phyloP scores from a whole-genome alignment of 1,139 yeast species.

The Kodamaea sp. region DNA sequence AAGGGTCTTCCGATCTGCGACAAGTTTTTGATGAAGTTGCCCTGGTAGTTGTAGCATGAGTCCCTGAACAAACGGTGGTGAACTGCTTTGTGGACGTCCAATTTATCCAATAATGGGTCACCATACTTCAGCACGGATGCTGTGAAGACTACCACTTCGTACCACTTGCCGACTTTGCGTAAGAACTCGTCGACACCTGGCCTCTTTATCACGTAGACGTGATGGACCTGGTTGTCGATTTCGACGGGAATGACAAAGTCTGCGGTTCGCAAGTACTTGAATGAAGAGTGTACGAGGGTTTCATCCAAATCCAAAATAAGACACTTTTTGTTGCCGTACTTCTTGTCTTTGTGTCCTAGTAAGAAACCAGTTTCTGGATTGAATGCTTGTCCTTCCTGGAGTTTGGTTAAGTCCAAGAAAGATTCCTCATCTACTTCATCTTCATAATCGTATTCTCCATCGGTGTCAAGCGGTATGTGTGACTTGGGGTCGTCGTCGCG shows the following conservation, averaged over 20 bases:
- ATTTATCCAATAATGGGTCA: conserved; percentile 86
- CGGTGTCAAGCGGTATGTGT: conserved; percentile 10
- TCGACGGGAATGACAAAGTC: conserved; percentile 80
- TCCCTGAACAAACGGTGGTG: conserved; percentile 95
- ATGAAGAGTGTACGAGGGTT: conserved; percentile 93
- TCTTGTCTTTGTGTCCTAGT: conserved; percentile 45
- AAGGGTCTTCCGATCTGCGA: conserved; percentile 94
- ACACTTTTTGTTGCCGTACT: conserved; percentile 66
- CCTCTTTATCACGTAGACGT: conserved; percentile 92
- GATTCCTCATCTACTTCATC: conserved; percentile 28
- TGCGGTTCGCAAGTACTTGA: conserved; percentile 86
- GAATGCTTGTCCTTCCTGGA: conserved; percentile 71
- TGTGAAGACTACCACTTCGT: conserved; percentile 94
- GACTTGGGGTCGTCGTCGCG: conserved; percentile 9
- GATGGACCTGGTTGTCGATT: conserved; percentile 88
- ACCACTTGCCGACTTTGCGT: conserved; percentile 77
- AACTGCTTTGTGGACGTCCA: conserved; percentile 70
- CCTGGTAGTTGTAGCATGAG: conserved; percentile 63
- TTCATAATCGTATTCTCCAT: conserved; percentile 22
- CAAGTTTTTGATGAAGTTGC: conserved; percentile 90
- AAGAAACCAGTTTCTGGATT: conserved; percentile 63
- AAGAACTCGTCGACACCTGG: conserved; percentile 98
- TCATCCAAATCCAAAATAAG: conserved; percentile 91
- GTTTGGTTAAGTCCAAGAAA: conserved; percentile 54
- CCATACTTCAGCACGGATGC: conserved; percentile 96